phyloP scores from a whole-genome alignment of 192 early-diverging fungal species.

The Radiomyces spectabilis region DNA sequence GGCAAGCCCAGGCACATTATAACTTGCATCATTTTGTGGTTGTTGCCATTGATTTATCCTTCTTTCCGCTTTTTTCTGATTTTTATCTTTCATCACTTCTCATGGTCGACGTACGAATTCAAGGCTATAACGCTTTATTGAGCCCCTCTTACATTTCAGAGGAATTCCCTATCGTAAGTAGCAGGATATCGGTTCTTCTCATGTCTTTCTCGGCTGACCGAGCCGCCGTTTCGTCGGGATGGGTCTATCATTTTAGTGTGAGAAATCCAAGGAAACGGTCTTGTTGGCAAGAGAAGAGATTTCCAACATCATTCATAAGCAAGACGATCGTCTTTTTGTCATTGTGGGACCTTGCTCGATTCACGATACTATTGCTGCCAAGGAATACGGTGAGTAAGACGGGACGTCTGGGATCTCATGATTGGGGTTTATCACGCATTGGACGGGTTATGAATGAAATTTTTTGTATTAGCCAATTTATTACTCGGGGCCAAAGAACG shows the following conservation, averaged over 20 bases:
- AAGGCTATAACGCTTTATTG: conserved; percentile 77
- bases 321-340: conserved; percentile 83
- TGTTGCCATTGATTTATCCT: not conserved
- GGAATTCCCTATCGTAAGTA: conserved; percentile 67
- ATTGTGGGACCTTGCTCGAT: conserved; percentile 97
- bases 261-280: conserved; percentile 33
- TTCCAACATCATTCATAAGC: conserved; percentile 65
- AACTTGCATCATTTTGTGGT: not conserved
- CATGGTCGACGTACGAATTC: conserved; percentile 76
- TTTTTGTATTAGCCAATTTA: not conserved
- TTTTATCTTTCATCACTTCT: not conserved
- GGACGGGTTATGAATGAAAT: no score
- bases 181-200: no score
- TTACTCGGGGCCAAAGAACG: conserved; percentile 46
- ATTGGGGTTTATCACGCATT: no score
- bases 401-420: no score
- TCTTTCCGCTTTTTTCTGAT: not conserved
- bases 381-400: conserved; percentile 69
- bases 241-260: conserved; percentile 12
- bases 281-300: conserved; percentile 50
- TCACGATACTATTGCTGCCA: conserved; percentile 81
- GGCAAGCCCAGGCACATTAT: not conserved
- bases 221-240: not conserved
- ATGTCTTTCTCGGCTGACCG: not conserved
- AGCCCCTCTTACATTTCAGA: conserved; percentile 80